Evolutionary conservation across 495 filamentous ascomycete species (phyloP).

Genomic region (Penicillium odoratum): DNA sequence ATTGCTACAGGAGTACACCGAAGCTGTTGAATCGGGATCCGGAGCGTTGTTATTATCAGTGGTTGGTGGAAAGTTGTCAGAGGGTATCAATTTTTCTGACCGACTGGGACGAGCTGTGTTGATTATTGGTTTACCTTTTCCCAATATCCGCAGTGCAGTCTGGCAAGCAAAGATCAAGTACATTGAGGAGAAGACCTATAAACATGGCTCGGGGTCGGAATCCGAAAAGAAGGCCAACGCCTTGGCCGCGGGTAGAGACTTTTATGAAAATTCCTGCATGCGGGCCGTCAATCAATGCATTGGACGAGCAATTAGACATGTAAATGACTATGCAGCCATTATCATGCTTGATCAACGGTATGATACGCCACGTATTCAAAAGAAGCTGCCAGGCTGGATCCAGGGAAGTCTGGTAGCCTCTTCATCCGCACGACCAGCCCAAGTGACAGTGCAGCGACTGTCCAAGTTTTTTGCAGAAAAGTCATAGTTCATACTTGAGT

Average conservation of each 20-base stretch:
- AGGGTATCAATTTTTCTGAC: conserved; percentile 98
- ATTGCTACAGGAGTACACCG: conserved; percentile 67
- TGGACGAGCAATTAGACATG: conserved; percentile 87
- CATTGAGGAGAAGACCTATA: conserved; percentile 67
- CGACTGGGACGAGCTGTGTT: conserved; percentile 83
- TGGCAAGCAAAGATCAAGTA: conserved; percentile 92
- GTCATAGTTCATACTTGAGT: background rate
- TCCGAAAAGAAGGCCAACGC: conserved; percentile 35
- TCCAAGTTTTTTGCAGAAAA: conserved; percentile 37
- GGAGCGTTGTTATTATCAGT: conserved; percentile 89
- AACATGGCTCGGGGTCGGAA: conserved; percentile 39
- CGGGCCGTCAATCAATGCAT: conserved; percentile 96
- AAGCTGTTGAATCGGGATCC: conserved; percentile 61
- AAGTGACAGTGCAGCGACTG: conserved; percentile 31
- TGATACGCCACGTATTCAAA: conserved; percentile 61
- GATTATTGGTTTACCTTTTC: conserved; percentile 89
- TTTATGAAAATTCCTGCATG: conserved; percentile 96
- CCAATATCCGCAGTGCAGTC: conserved; percentile 83
- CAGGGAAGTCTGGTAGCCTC: conserved; percentile 41
- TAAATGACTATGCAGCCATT: conserved; percentile 85
- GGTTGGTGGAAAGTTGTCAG: conserved; percentile 91
- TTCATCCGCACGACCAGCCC: conserved; percentile 26
- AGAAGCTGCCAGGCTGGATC: conserved; percentile 91
- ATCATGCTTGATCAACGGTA: conserved; percentile 82
- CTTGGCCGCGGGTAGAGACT: conserved; percentile 72